Evolutionary conservation across 345 rosid species (phyloP).

Genomic region (Salix viminalis): DNA sequence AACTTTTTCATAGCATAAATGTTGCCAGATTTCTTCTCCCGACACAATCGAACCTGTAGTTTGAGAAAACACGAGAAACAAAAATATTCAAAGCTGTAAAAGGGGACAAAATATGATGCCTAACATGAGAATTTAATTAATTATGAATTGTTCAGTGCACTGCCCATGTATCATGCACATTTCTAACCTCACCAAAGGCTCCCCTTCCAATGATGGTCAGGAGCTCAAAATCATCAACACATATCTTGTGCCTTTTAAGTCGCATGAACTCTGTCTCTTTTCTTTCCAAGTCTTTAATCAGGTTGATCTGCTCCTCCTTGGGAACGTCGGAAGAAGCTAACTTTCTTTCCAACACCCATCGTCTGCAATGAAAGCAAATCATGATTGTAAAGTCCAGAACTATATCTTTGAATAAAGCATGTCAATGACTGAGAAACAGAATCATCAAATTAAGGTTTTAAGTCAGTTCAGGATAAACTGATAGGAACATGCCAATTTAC

Average conservation of each 20-base stretch:
- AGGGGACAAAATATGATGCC: neutral
- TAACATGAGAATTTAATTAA: constrained; percentile 1
- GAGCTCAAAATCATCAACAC: constrained; percentile 91
- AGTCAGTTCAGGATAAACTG: neutral
- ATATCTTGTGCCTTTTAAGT: constrained; percentile 85
- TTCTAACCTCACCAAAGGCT: constrained; percentile 90
- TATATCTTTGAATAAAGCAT: constrained; percentile 4
- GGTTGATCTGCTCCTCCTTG: constrained; percentile 76
- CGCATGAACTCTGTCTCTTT: constrained; percentile 96
- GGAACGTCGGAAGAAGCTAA: constrained; percentile 88
- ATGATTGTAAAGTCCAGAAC: constrained; percentile 7
- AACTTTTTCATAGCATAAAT: constrained; percentile 98
- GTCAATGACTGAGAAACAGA: constrained; percentile 1
- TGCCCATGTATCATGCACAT: constrained; percentile 6
- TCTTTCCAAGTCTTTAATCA: constrained; percentile 88
- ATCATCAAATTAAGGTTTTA: constrained; percentile 1
- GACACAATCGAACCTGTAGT: constrained; percentile 75
- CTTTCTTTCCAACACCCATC: constrained; percentile 89
- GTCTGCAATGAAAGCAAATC: constrained; percentile 46
- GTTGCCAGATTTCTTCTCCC: constrained; percentile 93
- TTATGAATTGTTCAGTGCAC: neutral
- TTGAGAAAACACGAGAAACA: constrained; percentile 15
- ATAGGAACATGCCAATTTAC: too few relatives aligned
- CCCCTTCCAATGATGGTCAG: constrained; percentile 89
- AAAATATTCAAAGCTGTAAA: constrained; percentile 3